Percentiles rank a stretch among this genome's conserved stretches.
phyloP scores from a whole-genome alignment of 805 yeast genomes.

The Candida awuae region DNA sequence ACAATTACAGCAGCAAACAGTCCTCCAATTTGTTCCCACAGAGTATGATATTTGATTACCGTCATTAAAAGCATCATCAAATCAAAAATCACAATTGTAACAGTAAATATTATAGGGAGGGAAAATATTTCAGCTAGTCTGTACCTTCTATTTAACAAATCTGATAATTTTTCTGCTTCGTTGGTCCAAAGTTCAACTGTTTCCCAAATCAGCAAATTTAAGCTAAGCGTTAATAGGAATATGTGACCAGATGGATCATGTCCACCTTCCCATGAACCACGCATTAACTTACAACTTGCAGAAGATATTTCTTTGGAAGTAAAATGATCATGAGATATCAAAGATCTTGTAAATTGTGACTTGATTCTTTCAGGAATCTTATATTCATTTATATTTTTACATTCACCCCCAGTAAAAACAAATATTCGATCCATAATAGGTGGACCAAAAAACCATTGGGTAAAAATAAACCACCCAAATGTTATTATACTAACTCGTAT shows the following conservation, averaged over 20 bases:
- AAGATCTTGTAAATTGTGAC: neutral
- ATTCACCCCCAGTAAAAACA: slow-evolving; percentile 72
- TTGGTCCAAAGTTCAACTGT: slow-evolving; percentile 11
- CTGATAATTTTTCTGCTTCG: slow-evolving; percentile 5
- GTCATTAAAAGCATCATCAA: slow-evolving; percentile 85
- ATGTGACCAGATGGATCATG: slow-evolving; percentile 97
- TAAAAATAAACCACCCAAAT: slow-evolving; percentile 74
- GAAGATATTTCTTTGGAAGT: slow-evolving; percentile 26
- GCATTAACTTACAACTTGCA: slow-evolving; percentile 44
- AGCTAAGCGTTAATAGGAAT: slow-evolving; percentile 62
- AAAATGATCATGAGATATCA: neutral
- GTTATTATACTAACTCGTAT: slow-evolving; percentile 50
- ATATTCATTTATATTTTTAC: slow-evolving; percentile 33
- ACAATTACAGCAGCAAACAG: slow-evolving; percentile 47
- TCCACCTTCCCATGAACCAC: slow-evolving; percentile 74
- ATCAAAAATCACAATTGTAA: slow-evolving; percentile 46
- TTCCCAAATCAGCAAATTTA: slow-evolving; percentile 43
- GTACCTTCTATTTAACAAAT: slow-evolving; percentile 3
- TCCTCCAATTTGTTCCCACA: slow-evolving; percentile 68
- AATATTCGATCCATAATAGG: slow-evolving; percentile 89
- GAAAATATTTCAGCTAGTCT: slow-evolving; percentile 10
- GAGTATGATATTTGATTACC: slow-evolving; percentile 74
- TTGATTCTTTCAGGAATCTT: slow-evolving; percentile 1
- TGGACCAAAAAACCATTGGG: slow-evolving; percentile 79
- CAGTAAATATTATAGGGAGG: slow-evolving; percentile 22